Base-by-base conservation (phyloP, 163 green algal genomes). In the Chlorella variabilis region DNA sequence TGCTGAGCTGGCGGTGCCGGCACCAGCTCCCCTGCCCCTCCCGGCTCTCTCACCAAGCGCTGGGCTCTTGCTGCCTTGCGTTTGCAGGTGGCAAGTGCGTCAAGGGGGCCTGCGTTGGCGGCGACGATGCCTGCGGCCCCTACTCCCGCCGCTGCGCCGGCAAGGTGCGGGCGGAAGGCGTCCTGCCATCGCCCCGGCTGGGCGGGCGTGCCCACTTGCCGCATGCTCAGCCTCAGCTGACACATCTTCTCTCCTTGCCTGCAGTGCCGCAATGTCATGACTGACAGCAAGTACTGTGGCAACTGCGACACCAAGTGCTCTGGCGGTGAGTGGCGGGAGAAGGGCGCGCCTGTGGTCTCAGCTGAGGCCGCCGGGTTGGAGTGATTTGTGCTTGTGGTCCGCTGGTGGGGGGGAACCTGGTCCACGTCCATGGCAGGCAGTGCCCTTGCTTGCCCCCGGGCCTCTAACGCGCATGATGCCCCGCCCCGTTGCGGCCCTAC, bases 111-210 rank as follows among this genome's bases (percentile, higher is more conserved):
- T 76, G 68, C 31, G 31, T 66, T 45, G 70, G 70, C 23, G 68
- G 68, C 31, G 48, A 77, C 70, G 70, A 65, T 23, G 70, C 48
- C 45, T 77, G 70, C 48, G 49, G 45, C 31, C 20, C 33, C 20
- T 29, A 66, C 70, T 48, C 65, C 48, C 5, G 38, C 27, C 23
- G 27, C 3, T 75, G 67, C 67, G 42, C 11, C 41, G 67, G 27
- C 27, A 36, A n/a, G 39, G 23, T 59, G 66, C 9, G 2, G 1
- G 33, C 15, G 15, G 3, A 15, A 4, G 7, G 9, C 25, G 21
- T n/a, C 2, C 38, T 56, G 38, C 36, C 45, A 54, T 54, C 45
- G 45, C 11, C 15, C 11, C 45, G 11, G 45, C 51, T 29, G 51
- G 4, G 51, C 51, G n/a, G n/a, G n/a, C n/a, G n/a, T n/a, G n/a